phyloP scores from a whole-genome alignment of 306 rosid genomes.

The Cicer arietinum region DNA sequence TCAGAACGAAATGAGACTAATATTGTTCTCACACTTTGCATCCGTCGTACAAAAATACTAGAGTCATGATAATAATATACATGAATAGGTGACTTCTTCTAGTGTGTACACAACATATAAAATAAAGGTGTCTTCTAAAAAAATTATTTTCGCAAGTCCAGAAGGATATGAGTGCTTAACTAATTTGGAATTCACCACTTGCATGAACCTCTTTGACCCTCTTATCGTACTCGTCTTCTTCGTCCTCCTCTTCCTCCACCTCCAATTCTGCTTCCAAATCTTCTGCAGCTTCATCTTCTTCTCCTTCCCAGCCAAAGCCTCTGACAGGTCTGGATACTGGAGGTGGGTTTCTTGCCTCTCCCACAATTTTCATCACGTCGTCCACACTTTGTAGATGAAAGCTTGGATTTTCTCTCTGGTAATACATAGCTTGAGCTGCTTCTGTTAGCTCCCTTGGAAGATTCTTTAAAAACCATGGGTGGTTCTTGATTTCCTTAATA shows the following conservation, averaged over 20 bases:
- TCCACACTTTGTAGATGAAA: constrained; percentile 69
- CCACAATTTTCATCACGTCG: constrained; percentile 75
- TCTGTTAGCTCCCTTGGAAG: constrained; percentile 84
- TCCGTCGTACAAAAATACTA: constrained; percentile 41
- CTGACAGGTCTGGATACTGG: constrained; percentile 58
- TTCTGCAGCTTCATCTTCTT: constrained; percentile 54
- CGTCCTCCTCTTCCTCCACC: constrained; percentile 61
- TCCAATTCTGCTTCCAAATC: constrained; percentile 50
- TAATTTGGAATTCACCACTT: constrained; percentile 71
- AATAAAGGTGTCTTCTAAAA: constrained; percentile 28
- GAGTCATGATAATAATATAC: constrained; percentile 46
- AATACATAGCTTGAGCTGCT: constrained; percentile 67
- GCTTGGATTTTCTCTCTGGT: constrained; percentile 71
- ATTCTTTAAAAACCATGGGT: constrained; percentile 87
- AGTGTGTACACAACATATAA: constrained; percentile 1
- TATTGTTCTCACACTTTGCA: constrained; percentile 32
- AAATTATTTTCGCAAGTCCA: constrained; percentile 35
- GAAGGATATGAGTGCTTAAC: constrained; percentile 47
- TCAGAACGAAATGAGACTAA: constrained; percentile 36
- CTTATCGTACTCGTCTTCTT: constrained; percentile 73
- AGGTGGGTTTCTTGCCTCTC: constrained; percentile 76
- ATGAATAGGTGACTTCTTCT: constrained; percentile 37
- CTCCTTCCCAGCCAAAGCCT: constrained; percentile 72
- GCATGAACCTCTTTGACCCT: constrained; percentile 76
- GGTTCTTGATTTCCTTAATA: constrained; percentile 76